Conservation (phyloP, 176 grass and related monocot species). For the Thinopyrum elongatum region DNA sequence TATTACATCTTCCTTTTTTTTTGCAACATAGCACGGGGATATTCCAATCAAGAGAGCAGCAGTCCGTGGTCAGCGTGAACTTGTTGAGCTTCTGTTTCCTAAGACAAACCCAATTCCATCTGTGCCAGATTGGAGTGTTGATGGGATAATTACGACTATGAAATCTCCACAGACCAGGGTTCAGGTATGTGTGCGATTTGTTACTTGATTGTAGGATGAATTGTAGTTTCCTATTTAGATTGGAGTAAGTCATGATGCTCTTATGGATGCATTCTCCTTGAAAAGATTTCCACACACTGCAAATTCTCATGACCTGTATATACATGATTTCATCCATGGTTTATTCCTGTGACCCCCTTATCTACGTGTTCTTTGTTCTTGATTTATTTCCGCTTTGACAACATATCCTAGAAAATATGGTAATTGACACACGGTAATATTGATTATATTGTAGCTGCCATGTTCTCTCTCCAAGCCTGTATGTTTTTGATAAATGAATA, state of each 20-base stretch:
- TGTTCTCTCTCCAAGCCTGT: not conserved
- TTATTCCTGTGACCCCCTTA: not conserved
- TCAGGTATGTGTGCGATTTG: slow-evolving; percentile 4
- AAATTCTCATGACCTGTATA: not conserved
- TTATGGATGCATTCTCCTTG: not conserved
- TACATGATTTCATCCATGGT: not conserved
- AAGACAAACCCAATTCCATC: slow-evolving; percentile 29
- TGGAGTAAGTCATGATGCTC: not conserved
- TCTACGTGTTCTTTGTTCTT: not conserved
- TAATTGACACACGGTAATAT: not conserved
- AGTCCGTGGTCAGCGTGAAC: slow-evolving; percentile 7
- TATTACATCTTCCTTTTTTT: not conserved
- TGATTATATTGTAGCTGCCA: not conserved
- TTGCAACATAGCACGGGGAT: slow-evolving; percentile 15
- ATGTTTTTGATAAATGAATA: slow-evolving; percentile 8
- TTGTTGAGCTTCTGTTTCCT: slow-evolving; percentile 46
- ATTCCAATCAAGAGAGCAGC: slow-evolving; percentile 44
- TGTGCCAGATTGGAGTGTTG: slow-evolving; percentile 20
- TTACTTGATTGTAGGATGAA: slow-evolving; percentile 4
- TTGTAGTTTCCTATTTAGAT: not conserved
- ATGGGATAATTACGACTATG: slow-evolving; percentile 30
- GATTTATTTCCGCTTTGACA: not conserved
- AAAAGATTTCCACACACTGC: not conserved
- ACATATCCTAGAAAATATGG: not conserved
- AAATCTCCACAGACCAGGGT: not conserved